phyloP scores from a whole-genome alignment of 2,329 filamentous ascomycete species.

The Emmonsiellopsis sp. region DNA sequence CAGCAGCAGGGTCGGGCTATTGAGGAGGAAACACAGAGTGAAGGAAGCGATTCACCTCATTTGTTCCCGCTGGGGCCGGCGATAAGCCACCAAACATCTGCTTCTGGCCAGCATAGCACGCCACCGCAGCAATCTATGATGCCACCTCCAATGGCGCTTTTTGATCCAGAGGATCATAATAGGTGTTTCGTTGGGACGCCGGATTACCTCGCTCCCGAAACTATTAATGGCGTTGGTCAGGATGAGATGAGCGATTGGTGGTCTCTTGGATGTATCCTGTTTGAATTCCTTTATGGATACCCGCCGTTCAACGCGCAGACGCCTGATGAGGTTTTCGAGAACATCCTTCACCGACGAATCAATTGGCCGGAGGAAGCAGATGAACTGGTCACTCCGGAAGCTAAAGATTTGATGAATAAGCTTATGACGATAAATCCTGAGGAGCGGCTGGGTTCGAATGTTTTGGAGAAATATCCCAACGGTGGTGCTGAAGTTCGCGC shows the following conservation, averaged over 20 bases:
- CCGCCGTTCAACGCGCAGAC: constrained; percentile 88
- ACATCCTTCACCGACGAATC: constrained; percentile 81
- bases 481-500: constrained; percentile 86
- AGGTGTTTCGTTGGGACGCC: constrained; percentile 93
- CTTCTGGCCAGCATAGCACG: constrained; percentile 22
- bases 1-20: constrained; percentile 28
- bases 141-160: constrained; percentile 87
- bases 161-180: constrained; percentile 88
- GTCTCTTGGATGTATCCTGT: constrained; percentile 97
- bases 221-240: constrained; percentile 87
- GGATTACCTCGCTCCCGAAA: constrained; percentile 94
- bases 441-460: constrained; percentile 76
- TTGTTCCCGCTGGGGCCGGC: constrained; percentile 56
- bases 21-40: constrained; percentile 66
- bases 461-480: constrained; percentile 68
- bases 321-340: constrained; percentile 91
- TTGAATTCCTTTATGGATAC: constrained; percentile 88
- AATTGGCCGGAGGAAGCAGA: constrained; percentile 84
- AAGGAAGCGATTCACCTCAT: constrained; percentile 69
- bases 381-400: constrained; percentile 71
- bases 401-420: constrained; percentile 89
- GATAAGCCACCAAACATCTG: constrained; percentile 40
- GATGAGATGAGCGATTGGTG: constrained; percentile 99
- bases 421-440: constrained; percentile 77
- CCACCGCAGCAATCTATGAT: constrained; percentile 62